A percentile compares a stretch with the other conserved stretches of the same genome.
Evolutionary conservation across 768 basidiomycete species (phyloP).

Genomic region (Leccinum disarticulatum): DNA sequence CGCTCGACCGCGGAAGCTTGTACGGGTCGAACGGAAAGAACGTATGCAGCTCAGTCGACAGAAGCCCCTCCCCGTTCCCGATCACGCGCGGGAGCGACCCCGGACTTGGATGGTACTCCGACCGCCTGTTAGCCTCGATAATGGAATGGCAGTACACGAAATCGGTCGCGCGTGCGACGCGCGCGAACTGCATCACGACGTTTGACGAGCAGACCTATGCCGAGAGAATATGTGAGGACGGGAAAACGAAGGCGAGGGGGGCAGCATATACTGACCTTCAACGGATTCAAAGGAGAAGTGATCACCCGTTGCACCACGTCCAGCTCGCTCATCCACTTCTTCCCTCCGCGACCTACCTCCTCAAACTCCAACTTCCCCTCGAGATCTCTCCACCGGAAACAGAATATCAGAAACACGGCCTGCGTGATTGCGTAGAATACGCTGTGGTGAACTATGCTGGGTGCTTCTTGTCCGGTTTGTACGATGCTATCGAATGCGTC

Average conservation of each 20-base stretch:
- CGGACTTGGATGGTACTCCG: slow-evolving; percentile 43
- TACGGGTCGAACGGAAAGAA: slow-evolving; percentile 99
- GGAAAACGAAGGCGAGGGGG: not conserved
- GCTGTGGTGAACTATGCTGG: slow-evolving; percentile 46
- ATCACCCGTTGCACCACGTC: slow-evolving; percentile 78
- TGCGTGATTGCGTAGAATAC: slow-evolving; percentile 93
- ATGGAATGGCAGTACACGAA: slow-evolving; percentile 95
- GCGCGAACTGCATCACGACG: slow-evolving; percentile 93
- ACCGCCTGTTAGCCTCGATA: slow-evolving; percentile 82
- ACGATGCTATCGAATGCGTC: slow-evolving; percentile 62
- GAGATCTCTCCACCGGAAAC: slow-evolving; percentile 95
- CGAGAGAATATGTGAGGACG: not conserved
- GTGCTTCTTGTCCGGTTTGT: slow-evolving; percentile 35
- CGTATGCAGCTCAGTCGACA: slow-evolving; percentile 74
- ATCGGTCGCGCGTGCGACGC: slow-evolving; percentile 82
- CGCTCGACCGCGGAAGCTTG: slow-evolving; percentile 74
- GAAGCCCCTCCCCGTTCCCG: slow-evolving; percentile 33
- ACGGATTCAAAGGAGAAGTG: slow-evolving; percentile 80
- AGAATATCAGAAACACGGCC: slow-evolving; percentile 94
- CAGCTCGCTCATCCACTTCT: slow-evolving; percentile 86
- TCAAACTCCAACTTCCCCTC: slow-evolving; percentile 48
- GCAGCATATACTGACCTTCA: slow-evolving; percentile 45
- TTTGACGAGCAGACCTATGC: slow-evolving; percentile 86
- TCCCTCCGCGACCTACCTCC: slow-evolving; percentile 49
- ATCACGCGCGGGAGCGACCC: slow-evolving; percentile 20